Percentiles rank a stretch among this genome's conserved stretches.
phyloP scores from a whole-genome alignment of 305 asterid species.

The Ilex paraguariensis region DNA sequence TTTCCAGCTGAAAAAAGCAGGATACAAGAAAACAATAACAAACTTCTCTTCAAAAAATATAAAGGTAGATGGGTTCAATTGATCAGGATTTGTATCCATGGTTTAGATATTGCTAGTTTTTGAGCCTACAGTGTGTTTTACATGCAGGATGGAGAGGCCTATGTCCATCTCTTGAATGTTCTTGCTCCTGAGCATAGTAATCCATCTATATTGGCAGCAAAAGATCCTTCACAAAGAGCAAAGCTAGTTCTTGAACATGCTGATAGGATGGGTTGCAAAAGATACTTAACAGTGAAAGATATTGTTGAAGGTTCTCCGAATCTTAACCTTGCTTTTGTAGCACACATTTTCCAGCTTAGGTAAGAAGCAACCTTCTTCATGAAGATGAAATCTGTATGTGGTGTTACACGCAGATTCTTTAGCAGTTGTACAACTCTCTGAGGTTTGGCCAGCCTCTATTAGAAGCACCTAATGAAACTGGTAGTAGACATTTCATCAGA shows the following conservation, averaged over 20 bases:
- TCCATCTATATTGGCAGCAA: conserved; percentile 58
- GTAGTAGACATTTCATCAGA: too few relatives aligned
- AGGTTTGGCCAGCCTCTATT: too few relatives aligned
- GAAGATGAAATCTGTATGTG: too few relatives aligned
- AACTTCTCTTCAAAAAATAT: conserved; percentile 83
- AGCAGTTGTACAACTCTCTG: too few relatives aligned
- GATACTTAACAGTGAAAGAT: conserved; percentile 93
- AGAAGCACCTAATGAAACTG: too few relatives aligned
- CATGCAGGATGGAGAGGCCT: conserved; percentile 91
- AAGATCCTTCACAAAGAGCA: conserved; percentile 70
- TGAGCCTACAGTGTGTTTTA: neutral
- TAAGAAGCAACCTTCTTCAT: conserved; percentile 15
- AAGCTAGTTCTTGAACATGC: conserved; percentile 93
- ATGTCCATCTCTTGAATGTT: conserved; percentile 81
- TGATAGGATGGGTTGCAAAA: conserved; percentile 93
- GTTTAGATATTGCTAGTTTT: too few relatives aligned
- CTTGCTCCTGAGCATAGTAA: conserved; percentile 85
- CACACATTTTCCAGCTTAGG: conserved; percentile 98
- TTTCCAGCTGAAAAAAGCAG: conserved; percentile 85
- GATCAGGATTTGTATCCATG: neutral
- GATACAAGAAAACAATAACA: conserved; percentile 62
- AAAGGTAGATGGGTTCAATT: conserved; percentile 44
- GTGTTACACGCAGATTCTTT: too few relatives aligned
- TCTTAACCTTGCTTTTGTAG: conserved; percentile 97
- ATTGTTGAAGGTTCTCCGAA: conserved; percentile 94